Evolutionary conservation across 2,329 filamentous ascomycete species (phyloP), one percentile per base, ranked within the genome.

Genomic region (Epichloe gansuensis): DNA sequence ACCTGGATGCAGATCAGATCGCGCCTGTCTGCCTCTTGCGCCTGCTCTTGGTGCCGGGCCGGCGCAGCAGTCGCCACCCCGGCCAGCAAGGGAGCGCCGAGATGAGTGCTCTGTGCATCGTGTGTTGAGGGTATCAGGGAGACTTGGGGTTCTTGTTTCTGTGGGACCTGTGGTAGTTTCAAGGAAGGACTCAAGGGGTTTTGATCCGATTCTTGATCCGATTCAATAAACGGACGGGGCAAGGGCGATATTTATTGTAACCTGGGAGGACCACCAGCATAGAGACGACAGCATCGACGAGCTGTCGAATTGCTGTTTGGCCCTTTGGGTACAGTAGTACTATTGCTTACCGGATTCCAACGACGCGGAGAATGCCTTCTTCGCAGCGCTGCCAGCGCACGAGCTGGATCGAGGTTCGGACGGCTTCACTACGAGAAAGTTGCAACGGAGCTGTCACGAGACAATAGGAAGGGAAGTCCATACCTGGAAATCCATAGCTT

Each of bases 101-200:
- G 34, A 63, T 35, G 34, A 66, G 50, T 43, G 52, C 46, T 25
- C 57, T 58, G 46, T 61, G 57, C 61, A 66, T 64, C 37, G 28
- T 48, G 7, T 41, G 15, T 28, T 34, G 37, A 8, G 39, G 31
- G 17, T 21, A 21, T 21, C 5, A 48, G 21, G 46, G 43, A 8
- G 17, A 31, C 28, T 25, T 21, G 17, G 21, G 13, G n/a, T 38
- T 25, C 28, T 5, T 5, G 34, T 15, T 39, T 15, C n/a, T 23
- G 31, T n/a, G 37, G 9, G 9, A 31, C 8, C n/a, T 23, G 31
- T n/a, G 37, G 9, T 31, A 31, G 31, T 31, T n/a, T n/a, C 31
- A 31, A 11, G 31, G 31, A 31, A 11, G 31, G 31, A 31, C 9
- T 31, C 34, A 13, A 48, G 38, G 46, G 35, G 31, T 15, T 37